Evolutionary conservation across 352 stramenopile genomes (phyloP).

Genomic region (Phytophthora megakarya): DNA sequence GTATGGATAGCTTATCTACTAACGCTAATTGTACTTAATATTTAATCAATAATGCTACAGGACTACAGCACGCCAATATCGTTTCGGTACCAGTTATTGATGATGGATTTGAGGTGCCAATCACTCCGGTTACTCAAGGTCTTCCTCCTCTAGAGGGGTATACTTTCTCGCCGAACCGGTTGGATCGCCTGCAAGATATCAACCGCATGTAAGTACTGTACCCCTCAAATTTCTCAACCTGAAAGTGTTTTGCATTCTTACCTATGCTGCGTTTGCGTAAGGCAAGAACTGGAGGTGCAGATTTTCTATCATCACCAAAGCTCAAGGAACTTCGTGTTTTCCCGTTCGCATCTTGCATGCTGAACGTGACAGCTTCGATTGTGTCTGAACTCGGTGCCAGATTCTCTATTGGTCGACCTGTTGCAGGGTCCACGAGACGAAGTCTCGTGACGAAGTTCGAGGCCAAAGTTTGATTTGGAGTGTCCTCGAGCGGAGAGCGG

Average conservation of each 20-base stretch:
- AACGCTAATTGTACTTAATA: constrained; percentile 21
- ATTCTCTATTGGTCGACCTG: constrained; percentile 6
- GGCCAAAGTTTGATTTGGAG: not conserved
- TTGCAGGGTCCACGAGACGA: constrained; percentile 16
- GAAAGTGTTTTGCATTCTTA: not conserved
- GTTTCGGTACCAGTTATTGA: not conserved
- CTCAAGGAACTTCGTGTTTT: not conserved
- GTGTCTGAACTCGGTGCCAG: constrained; percentile 15
- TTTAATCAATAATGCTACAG: constrained; percentile 27
- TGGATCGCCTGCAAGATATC: not conserved
- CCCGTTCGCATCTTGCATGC: constrained; percentile 17
- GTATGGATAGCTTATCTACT: constrained; percentile 42
- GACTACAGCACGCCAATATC: not conserved
- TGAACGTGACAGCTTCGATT: constrained; percentile 14
- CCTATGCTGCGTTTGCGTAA: constrained; percentile 25
- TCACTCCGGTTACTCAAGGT: constrained; percentile 28
- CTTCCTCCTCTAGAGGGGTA: constrained; percentile 1
- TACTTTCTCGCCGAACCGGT: constrained; percentile 13
- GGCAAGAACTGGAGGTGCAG: constrained; percentile 19
- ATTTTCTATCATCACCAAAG: constrained; percentile 6
- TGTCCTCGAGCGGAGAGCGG: not conserved
- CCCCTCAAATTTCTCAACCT: not conserved
- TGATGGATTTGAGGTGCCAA: not conserved
- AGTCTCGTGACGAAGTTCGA: constrained; percentile 20
- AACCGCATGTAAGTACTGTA: not conserved